Percentiles rank a stretch among this genome's conserved stretches.
Conservation (phyloP, 2,329 filamentous ascomycete species). For the Pezicula carpinea region DNA sequence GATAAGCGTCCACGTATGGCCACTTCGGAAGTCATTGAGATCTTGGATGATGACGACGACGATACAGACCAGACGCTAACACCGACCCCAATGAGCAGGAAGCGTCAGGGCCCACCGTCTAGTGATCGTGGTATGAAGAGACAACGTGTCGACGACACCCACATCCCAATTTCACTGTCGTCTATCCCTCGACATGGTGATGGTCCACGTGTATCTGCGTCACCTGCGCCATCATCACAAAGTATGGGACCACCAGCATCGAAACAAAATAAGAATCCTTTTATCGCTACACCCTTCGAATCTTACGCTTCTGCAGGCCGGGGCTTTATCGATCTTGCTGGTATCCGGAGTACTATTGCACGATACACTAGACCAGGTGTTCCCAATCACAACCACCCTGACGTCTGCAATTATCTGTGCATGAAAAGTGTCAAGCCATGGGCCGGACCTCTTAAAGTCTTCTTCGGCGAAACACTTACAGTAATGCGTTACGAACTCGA, state of each 20-base stretch:
- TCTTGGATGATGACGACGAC: conserved; percentile 7
- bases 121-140: neutral
- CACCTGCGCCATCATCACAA: neutral
- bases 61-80: neutral
- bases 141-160: neutral
- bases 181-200: neutral
- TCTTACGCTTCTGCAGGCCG: neutral
- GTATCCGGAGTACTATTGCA: conserved; percentile 50
- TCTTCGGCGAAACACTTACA: conserved; percentile 38
- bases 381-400: conserved; percentile 53
- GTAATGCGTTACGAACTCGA: conserved; percentile 36
- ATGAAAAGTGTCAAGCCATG: conserved; percentile 54
- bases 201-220: neutral
- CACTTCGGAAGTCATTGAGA: conserved; percentile 1
- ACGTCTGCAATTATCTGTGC: conserved; percentile 56
- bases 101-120: neutral
- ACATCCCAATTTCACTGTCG: neutral
- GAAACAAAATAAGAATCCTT: neutral
- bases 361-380: conserved; percentile 51
- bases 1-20: neutral
- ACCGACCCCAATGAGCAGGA: neutral
- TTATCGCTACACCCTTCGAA: conserved; percentile 4
- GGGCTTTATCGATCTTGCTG: conserved; percentile 19
- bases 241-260: neutral
- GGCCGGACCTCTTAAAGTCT: conserved; percentile 44